Evolutionary conservation across 371 early-diverging fungal genomes (phyloP).

Genomic region (Actinomortierella ambigua): DNA sequence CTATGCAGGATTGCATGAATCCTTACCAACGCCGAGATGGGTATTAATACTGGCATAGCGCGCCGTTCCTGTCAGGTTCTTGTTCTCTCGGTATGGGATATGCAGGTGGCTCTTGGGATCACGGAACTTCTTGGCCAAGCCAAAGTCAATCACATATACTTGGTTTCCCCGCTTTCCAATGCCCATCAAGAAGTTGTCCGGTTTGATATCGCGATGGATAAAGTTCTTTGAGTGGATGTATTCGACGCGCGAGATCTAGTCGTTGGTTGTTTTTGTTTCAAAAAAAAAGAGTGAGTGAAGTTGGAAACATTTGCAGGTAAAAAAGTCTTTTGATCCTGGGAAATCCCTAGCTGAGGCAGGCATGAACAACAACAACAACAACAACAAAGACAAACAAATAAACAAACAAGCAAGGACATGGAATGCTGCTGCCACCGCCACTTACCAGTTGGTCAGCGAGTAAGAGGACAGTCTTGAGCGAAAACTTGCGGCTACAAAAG

Average conservation of each 20-base stretch:
- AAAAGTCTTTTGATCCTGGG: too few relatives aligned
- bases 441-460: slow-evolving; percentile 98
- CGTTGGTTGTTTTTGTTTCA: not conserved
- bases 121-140: slow-evolving; percentile 98
- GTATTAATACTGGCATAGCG: slow-evolving; percentile 99
- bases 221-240: slow-evolving; percentile 94
- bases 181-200: slow-evolving; percentile 99
- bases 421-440: not conserved
- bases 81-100: slow-evolving; percentile 97
- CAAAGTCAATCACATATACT: slow-evolving; percentile 99
- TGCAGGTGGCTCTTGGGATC: slow-evolving; percentile 97
- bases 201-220: slow-evolving; percentile 89
- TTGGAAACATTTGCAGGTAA: too few relatives aligned
- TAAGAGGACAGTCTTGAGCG: slow-evolving; percentile 97
- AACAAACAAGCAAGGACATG: not conserved
- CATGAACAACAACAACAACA: slow-evolving; percentile 6
- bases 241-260: slow-evolving; percentile 93
- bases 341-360: too few relatives aligned
- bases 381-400: not conserved
- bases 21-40: slow-evolving; percentile 94
- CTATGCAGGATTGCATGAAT: not conserved
- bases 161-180: slow-evolving; percentile 93
- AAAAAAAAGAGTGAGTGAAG: not conserved
- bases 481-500: slow-evolving; percentile 97
- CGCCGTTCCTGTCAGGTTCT: slow-evolving; percentile 99